phyloP scores from a whole-genome alignment of 1,284 basidiomycete species.

The Moesziomyces parantarcticus region DNA sequence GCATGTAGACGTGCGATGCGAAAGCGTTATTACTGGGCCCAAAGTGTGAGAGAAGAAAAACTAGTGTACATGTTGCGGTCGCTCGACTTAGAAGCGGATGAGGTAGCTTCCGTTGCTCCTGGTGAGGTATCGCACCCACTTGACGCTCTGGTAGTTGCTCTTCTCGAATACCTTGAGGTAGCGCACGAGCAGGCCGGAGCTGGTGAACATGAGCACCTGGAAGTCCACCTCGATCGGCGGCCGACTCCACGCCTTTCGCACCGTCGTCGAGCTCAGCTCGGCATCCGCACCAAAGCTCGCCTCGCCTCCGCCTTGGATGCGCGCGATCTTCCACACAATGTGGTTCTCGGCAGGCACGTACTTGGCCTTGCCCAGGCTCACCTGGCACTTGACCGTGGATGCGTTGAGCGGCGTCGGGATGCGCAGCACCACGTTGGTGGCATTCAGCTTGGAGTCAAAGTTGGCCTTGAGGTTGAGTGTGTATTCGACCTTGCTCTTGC shows the following conservation, averaged over 20 bases:
- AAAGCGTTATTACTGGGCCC: too few species aligned
- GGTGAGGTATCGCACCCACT: conserved; percentile 66
- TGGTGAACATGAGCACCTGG: conserved; percentile 97
- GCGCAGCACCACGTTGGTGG: conserved; percentile 87
- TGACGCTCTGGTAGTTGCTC: conserved; percentile 79
- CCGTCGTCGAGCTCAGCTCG: conserved; percentile 82
- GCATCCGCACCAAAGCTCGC: conserved; percentile 86
- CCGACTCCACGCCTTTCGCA: conserved; percentile 89
- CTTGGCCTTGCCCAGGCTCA: conserved; percentile 92
- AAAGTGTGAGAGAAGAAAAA: too few species aligned
- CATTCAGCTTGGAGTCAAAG: conserved; percentile 90
- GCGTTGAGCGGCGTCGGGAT: conserved; percentile 97
- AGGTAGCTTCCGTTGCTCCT: conserved; percentile 57
- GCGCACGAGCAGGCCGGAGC: conserved; percentile 92
- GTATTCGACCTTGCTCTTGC: conserved; percentile 90
- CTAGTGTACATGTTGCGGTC: neutral
- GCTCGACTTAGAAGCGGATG: conserved; percentile 49
- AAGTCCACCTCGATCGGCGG: conserved; percentile 98
- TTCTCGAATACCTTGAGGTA: conserved; percentile 99
- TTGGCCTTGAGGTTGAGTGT: conserved; percentile 87
- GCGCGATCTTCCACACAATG: conserved; percentile 96
- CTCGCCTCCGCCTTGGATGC: conserved; percentile 92
- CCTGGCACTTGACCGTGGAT: conserved; percentile 89
- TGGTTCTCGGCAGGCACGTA: conserved; percentile 94
- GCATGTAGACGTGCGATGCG: too few species aligned